Conservation (phyloP, 495 filamentous ascomycete species). For the Talaromyces liani region DNA sequence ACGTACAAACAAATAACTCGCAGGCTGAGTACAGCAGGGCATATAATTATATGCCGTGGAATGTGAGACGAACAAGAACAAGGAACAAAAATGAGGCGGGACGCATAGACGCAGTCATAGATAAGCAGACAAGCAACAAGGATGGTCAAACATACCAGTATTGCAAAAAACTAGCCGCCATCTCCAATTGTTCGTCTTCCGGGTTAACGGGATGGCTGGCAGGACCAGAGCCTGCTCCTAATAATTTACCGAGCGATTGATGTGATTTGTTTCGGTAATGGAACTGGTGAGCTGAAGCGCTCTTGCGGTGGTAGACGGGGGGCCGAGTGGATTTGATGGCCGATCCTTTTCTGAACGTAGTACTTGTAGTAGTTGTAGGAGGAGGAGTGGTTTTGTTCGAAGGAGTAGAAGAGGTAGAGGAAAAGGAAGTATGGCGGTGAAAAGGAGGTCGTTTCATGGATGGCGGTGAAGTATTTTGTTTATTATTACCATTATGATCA, state of each 20-base stretch:
- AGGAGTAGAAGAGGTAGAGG: background rate
- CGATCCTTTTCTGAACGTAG: background rate
- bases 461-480: slow-evolving; percentile 7
- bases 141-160: slow-evolving; percentile 47
- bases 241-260: slow-evolving; percentile 1
- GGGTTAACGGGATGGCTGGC: slow-evolving; percentile 15
- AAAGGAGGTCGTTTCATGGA: slow-evolving; percentile 7
- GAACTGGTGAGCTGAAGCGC: slow-evolving; percentile 25
- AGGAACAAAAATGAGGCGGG: slow-evolving; percentile 12
- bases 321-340: slow-evolving; percentile 2
- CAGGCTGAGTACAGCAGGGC: background rate
- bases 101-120: background rate
- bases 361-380: background rate
- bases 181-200: slow-evolving; percentile 41
- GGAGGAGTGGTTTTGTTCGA: background rate
- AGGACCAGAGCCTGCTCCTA: slow-evolving; percentile 25
- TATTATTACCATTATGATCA: background rate
- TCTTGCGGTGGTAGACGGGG: slow-evolving; percentile 5
- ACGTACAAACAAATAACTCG: slow-evolving; percentile 4
- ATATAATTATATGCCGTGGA: background rate
- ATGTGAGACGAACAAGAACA: slow-evolving; percentile 10
- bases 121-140: slow-evolving; percentile 8
- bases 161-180: slow-evolving; percentile 57
- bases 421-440: background rate
- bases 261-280: slow-evolving; percentile 20